Base-by-base conservation (phyloP, 768 basidiomycete species). In the Trametes gibbosa region DNA sequence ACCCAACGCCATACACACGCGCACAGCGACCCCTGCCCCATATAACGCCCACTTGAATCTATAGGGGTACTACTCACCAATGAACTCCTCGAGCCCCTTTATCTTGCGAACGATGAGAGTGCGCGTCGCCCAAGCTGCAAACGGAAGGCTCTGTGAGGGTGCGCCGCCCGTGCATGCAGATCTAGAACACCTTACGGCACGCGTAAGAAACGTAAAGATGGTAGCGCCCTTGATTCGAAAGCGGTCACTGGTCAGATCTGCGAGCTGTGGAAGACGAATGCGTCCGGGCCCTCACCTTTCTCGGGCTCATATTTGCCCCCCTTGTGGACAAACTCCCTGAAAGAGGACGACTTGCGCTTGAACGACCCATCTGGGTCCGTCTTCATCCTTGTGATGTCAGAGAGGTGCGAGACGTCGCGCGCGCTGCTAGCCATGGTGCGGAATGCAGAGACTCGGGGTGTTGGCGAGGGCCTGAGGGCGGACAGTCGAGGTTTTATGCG, bases 131-230 rank as follows among this genome's bases (percentile, higher is more conserved):
- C 95, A 98, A 9, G 96, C 89, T 91, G 29, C 29, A 32, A 5
- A 32, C 29, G 10, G 5, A 10, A 32, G 50, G 3, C 2, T 5
- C 40, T 68, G 25, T 24, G 6, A 16, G 29, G 3, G 50, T 62
- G 51, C 43, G 17, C n/a, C 55, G 29, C 21, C n/a, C 42, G 7
- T 9, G 2, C 16, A 35, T 17, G 19, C 13, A 6, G 24, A 13
- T 19, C 24, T 21, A 35, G 39, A 40, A 41, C 9, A 19, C 69
- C 87, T 70, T 63, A 92, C 90, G 94, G 67, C 94, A 98, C 1
- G 89, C 85, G 63, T 86, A 84, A 4, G 89, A 90, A 58, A 97
- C 90, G 66, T 92, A 96, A 64, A 96, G 90, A 65, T 91, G 90
- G 71, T 98, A 98, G 45, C 95, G 87, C 60, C 85, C 93, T 93